Conservation (phyloP, 2,329 filamentous ascomycete species). For the Fusarium hostae region DNA sequence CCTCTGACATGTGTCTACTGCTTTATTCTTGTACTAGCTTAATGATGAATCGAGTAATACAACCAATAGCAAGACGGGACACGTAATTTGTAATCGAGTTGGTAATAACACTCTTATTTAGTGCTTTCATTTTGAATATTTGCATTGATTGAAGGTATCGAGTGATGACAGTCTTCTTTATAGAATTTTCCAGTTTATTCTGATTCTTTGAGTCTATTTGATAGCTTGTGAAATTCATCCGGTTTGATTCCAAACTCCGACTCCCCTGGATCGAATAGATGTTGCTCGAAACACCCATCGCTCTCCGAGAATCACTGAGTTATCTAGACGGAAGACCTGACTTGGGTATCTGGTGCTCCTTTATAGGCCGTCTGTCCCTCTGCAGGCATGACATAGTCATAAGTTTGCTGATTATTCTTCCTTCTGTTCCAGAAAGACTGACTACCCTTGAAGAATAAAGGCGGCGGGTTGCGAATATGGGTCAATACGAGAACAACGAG, state of each 20-base stretch:
- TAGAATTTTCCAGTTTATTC: no score
- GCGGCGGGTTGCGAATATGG: constrained; percentile 46
- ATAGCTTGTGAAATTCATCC: not conserved
- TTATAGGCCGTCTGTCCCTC: constrained; percentile 22
- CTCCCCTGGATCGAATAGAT: not conserved
- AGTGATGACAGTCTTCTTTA: not conserved
- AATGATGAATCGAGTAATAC: not conserved
- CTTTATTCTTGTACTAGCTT: not conserved
- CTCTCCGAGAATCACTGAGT: not conserved
- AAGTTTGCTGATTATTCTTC: constrained; percentile 11
- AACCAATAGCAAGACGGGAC: not conserved
- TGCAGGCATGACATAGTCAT: constrained; percentile 23
- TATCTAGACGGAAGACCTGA: not conserved
- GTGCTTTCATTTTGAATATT: not conserved
- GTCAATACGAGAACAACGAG: constrained; percentile 48
- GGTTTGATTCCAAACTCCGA: not conserved
- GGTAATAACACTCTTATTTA: not conserved
- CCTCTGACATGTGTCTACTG: not conserved
- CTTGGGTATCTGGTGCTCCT: not conserved
- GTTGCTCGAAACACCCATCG: not conserved
- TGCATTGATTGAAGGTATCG: not conserved
- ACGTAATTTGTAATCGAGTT: not conserved
- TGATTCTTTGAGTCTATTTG: not conserved
- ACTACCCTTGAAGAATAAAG: constrained; percentile 35
- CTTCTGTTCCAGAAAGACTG: constrained; percentile 30